A percentile compares a stretch with the other conserved stretches of the same genome.
These are phyloP conservation scores for Hyphodiscus hymeniophilus DNA, from an alignment of 495 filamentous ascomycete genomes.

Conservation along the genomic window DNA sequence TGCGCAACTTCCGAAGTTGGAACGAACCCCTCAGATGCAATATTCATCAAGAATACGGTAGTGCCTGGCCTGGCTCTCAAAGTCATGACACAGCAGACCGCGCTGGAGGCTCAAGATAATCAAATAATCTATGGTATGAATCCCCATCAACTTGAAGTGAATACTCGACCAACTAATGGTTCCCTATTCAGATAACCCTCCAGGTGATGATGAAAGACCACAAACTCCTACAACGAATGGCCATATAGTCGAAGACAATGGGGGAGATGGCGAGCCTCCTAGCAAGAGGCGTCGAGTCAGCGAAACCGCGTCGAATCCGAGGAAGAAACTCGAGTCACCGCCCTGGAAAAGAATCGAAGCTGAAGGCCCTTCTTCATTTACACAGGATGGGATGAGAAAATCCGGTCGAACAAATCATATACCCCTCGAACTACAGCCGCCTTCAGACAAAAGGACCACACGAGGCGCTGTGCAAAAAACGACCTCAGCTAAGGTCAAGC, in stretches of 20 bases:
- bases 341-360: slow-evolving; percentile 89
- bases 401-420: slow-evolving; percentile 74
- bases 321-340: slow-evolving; percentile 56
- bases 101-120: slow-evolving; percentile 19
- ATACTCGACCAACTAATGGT: slow-evolving; percentile 2
- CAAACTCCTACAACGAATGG: slow-evolving; percentile 16
- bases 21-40: slow-evolving; percentile 51
- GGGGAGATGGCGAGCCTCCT: slow-evolving; percentile 43
- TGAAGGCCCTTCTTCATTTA: slow-evolving; percentile 79
- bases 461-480: slow-evolving; percentile 31
- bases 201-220: slow-evolving; percentile 1
- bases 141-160: not conserved
- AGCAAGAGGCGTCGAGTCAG: slow-evolving; percentile 67
- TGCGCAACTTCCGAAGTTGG: slow-evolving; percentile 56
- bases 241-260: slow-evolving; percentile 7
- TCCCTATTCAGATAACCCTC: slow-evolving; percentile 8
- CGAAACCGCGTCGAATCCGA: slow-evolving; percentile 31
- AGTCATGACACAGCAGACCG: slow-evolving; percentile 25
- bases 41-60: slow-evolving; percentile 61
- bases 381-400: slow-evolving; percentile 72
- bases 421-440: slow-evolving; percentile 61
- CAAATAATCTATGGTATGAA: slow-evolving; percentile 14
- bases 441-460: slow-evolving; percentile 52
- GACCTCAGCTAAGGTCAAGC: slow-evolving; percentile 24
- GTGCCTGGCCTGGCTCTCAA: slow-evolving; percentile 14